phyloP scores from a whole-genome alignment of 805 yeast genomes.

The Kodamaea neixiangensis region DNA sequence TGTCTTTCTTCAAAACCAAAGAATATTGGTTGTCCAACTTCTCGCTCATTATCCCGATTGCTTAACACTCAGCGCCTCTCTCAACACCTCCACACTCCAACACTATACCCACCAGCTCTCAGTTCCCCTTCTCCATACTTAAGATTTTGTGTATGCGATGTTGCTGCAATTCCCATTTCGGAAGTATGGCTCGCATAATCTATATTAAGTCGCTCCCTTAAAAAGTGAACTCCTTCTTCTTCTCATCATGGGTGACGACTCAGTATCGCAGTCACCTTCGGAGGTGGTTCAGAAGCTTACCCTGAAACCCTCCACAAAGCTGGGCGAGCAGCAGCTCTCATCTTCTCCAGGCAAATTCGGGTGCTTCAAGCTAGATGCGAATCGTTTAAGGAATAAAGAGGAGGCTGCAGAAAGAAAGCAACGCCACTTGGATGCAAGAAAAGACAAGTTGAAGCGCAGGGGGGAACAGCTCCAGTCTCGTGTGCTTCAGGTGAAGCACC shows the following conservation, averaged over 20 bases:
- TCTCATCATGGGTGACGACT: conserved; percentile 5
- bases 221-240: not conserved
- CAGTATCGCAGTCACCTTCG: conserved; percentile 11
- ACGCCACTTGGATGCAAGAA: conserved; percentile 3
- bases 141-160: not conserved
- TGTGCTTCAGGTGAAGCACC: conserved; percentile 2
- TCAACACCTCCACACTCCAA: not conserved
- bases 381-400: not conserved
- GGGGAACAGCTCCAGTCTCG: not conserved
- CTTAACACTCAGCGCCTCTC: not conserved
- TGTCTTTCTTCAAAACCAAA: too few species aligned
- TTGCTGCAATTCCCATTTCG: conserved; percentile 3
- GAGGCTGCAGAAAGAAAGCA: conserved; percentile 6
- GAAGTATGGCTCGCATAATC: conserved; percentile 1
- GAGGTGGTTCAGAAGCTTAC: conserved; percentile 13
- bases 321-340: not conserved
- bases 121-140: not conserved
- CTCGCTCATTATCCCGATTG: too few species aligned
- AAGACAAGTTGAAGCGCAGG: not conserved
- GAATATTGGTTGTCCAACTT: too few species aligned
- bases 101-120: not conserved
- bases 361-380: not conserved
- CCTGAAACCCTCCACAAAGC: conserved; percentile 1
- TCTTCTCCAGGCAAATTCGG: not conserved
- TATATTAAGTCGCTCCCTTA: not conserved